Conservation (phyloP, 2,329 filamentous ascomycete species). For the Aspergillus jensenii region DNA sequence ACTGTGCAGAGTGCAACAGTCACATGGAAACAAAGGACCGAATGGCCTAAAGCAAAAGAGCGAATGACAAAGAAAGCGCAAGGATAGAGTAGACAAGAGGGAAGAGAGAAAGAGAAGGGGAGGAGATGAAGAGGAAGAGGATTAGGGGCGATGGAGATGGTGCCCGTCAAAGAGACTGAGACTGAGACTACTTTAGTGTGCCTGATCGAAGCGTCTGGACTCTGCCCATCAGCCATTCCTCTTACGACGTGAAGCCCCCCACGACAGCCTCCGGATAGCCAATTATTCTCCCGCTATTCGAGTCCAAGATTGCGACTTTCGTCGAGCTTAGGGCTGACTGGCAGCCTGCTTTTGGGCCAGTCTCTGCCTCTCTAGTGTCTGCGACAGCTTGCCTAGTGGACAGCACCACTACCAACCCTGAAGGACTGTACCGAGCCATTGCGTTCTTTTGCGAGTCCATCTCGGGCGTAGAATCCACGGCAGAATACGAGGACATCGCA, state of each 20-base stretch:
- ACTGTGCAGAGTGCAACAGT: not conserved
- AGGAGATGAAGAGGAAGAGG: not conserved
- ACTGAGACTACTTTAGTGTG: slow-evolving; percentile 3
- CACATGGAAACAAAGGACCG: not conserved
- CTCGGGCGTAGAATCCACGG: too few species aligned
- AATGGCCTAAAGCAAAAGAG: not conserved
- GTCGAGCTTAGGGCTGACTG: not conserved
- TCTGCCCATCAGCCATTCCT: slow-evolving; percentile 1
- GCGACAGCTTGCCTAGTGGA: too few species aligned
- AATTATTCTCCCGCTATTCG: not conserved
- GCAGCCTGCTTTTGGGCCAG: not conserved
- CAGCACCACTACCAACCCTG: too few species aligned
- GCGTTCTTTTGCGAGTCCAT: too few species aligned
- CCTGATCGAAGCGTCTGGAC: slow-evolving; percentile 13
- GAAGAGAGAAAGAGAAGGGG: not conserved
- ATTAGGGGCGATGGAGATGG: not conserved
- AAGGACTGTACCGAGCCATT: too few species aligned
- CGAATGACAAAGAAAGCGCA: not conserved
- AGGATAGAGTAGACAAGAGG: not conserved
- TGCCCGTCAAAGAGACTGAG: not conserved
- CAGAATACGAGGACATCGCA: too few species aligned
- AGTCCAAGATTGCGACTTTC: not conserved
- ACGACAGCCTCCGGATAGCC: not conserved
- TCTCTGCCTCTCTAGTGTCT: too few species aligned
- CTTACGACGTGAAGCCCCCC: not conserved